Evolutionary conservation across 2,329 filamentous ascomycete genomes (phyloP), one percentile per base, ranked within the genome.

Genomic region (Monosporascus sp.): DNA sequence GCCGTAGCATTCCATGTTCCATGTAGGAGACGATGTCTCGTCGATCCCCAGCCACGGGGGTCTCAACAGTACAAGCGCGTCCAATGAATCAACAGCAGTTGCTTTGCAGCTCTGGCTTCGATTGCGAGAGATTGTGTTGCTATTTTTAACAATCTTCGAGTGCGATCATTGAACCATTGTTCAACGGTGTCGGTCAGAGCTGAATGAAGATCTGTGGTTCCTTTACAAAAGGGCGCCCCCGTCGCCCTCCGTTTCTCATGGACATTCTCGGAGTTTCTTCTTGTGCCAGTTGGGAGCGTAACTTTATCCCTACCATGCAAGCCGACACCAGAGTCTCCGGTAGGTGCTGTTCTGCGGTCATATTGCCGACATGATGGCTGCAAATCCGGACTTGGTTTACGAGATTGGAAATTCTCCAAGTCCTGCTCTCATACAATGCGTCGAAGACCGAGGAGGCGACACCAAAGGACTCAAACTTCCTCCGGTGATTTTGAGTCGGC

Each of bases 371-470:
- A 46, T 46, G 24, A 46, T 46, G 20, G 43, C 43, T 18, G 43
- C 43, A 46, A 27, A 22, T 46, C 20, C 43, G 8, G 43, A 46
- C 43, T 46, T 46, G 22, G 43, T 46, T 24, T 9, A 22, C 37
- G 49, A 47, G 53, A 51, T 46, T 47, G 52, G 56, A 47, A 24
- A 27, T 49, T 37, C 52, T 51, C 52, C 53, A 53, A 58, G 50
- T 47, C 45, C 51, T 55, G 50, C 53, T 46, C 48, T 56, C 57
- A 52, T 59, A 54, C 54, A 51, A 66, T 66, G 65, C 62, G 63
- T 58, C 62, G 56, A 62, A 57, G 60, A 48, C 58, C 64, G 64
- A 65, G 54, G 17, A 37, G 14, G 38, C 49, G 50, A 62, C 53
- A 54, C 58, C 56, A 57, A 51, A 53, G 55, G 57, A 59, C 55